Evolutionary conservation across 148 eudicot genomes (phyloP).

Genomic region (Heliamphora exappendiculata): DNA sequence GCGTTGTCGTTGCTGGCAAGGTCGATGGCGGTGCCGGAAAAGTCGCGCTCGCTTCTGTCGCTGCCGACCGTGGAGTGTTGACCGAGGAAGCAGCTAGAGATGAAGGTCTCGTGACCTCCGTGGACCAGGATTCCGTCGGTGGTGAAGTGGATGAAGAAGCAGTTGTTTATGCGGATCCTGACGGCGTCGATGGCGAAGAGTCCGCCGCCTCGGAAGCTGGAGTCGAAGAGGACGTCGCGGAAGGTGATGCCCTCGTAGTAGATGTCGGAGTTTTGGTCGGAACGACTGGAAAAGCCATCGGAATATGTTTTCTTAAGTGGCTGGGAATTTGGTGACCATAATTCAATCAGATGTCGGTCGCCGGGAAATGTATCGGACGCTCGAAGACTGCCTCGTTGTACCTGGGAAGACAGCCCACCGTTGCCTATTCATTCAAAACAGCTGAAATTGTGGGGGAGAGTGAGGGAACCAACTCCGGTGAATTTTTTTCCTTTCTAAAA

Average conservation of each 20-base stretch:
- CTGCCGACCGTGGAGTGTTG: conserved; percentile 33
- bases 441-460: neutral
- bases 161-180: conserved; percentile 25
- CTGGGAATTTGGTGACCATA: conserved; percentile 27
- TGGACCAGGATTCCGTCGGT: conserved; percentile 29
- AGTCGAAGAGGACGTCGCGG: conserved; percentile 38
- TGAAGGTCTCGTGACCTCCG: conserved; percentile 41
- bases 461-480: no score
- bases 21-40: conserved; percentile 34
- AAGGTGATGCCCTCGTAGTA: conserved; percentile 37
- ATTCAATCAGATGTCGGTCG: conserved; percentile 30
- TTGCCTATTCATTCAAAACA: neutral
- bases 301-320: conserved; percentile 1
- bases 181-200: conserved; percentile 26
- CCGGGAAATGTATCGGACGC: conserved; percentile 35
- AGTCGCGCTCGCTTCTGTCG: conserved; percentile 22
- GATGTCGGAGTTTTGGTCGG: conserved; percentile 15
- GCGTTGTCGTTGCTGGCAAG: conserved; percentile 40
- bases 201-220: conserved; percentile 31
- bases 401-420: conserved; percentile 3
- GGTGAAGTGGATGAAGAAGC: conserved; percentile 37
- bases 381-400: conserved; percentile 32
- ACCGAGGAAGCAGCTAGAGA: conserved; percentile 29
- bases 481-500: no score
- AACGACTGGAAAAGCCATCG: neutral